Conservation (phyloP, 768 basidiomycete species). For the Cantharellus cinnabarinus region DNA sequence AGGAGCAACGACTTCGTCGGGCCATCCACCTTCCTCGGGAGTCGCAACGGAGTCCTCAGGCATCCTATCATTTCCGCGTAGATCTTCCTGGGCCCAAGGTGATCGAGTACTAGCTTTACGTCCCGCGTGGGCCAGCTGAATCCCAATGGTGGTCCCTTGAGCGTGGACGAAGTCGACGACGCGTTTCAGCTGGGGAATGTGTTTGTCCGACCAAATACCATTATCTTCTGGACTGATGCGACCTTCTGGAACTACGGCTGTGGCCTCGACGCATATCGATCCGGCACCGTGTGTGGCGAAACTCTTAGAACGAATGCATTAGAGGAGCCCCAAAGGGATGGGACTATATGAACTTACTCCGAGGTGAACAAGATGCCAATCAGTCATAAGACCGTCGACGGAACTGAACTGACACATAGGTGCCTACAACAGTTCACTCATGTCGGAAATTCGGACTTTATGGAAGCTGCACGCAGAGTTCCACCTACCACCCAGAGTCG, state of each 20-base stretch:
- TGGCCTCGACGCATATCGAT: constrained; percentile 54
- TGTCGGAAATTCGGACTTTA: neutral
- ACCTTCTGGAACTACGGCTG: constrained; percentile 36
- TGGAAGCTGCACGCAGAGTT: neutral
- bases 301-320: constrained; percentile 18
- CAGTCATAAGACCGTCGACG: constrained; percentile 52
- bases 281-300: constrained; percentile 55
- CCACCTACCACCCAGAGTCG: constrained; percentile 41
- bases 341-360: constrained; percentile 22
- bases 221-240: constrained; percentile 59
- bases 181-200: constrained; percentile 45
- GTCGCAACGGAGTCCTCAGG: constrained; percentile 17
- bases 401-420: constrained; percentile 76
- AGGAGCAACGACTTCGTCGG: constrained; percentile 44
- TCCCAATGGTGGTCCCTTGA: constrained; percentile 48
- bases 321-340: neutral
- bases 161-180: constrained; percentile 57
- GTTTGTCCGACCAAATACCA: constrained; percentile 59
- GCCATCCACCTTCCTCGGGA: constrained; percentile 48
- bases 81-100: constrained; percentile 34
- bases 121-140: constrained; percentile 63
- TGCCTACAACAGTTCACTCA: constrained; percentile 20
- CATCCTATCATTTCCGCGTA: constrained; percentile 8
- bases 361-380: constrained; percentile 69
- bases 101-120: constrained; percentile 50